phyloP scores from a whole-genome alignment of 2,329 filamentous ascomycete genomes.

The Blastomyces parvus region DNA sequence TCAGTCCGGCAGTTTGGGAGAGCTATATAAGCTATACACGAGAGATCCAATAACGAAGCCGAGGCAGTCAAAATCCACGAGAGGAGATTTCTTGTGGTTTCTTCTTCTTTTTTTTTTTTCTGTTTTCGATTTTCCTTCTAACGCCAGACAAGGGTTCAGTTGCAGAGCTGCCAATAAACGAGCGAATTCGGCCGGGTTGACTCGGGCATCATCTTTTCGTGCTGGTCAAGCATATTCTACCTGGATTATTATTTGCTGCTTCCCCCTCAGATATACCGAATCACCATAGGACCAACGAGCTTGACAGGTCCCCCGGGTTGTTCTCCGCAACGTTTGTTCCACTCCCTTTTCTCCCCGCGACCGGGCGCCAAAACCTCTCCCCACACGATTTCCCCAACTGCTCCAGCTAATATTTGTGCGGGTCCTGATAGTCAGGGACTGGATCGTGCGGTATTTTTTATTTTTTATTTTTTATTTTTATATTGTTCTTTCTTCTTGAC shows the following conservation, averaged over 20 bases:
- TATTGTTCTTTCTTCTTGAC: background rate
- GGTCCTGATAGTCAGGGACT: background rate
- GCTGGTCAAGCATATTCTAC: background rate
- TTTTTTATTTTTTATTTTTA: too few relatives aligned
- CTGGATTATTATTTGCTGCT: too few relatives aligned
- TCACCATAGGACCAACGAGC: background rate
- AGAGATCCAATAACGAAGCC: background rate
- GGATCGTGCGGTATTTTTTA: background rate
- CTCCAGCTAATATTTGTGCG: background rate
- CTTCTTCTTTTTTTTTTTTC: background rate
- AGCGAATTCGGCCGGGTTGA: conserved; percentile 1
- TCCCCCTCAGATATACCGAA: background rate
- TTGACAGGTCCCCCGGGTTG: background rate
- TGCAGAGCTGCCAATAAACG: background rate
- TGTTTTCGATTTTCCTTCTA: background rate
- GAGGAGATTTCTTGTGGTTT: background rate
- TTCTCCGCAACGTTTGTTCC: too few relatives aligned
- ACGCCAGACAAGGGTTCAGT: conserved; percentile 1
- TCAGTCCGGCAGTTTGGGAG: background rate
- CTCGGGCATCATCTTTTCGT: background rate
- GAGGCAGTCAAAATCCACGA: background rate
- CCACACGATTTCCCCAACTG: background rate
- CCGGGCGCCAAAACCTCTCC: background rate
- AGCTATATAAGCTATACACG: background rate
- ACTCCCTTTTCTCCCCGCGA: too few relatives aligned